Conservation (phyloP, 768 basidiomycete species). For the Lentinula boryana region DNA sequence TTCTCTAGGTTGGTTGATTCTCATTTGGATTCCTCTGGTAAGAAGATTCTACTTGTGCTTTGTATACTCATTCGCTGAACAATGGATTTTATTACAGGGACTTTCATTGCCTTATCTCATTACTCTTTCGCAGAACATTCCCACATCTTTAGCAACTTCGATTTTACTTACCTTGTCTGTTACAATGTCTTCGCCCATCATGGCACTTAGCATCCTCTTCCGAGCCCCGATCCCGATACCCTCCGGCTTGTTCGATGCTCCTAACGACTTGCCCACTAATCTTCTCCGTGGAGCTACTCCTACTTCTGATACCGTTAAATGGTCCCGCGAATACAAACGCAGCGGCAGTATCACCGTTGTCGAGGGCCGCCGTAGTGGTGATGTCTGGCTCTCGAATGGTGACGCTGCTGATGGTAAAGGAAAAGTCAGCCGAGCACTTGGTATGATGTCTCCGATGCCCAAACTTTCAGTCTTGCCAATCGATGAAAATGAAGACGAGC, state of each 20-base stretch:
- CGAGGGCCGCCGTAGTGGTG: constrained; percentile 65
- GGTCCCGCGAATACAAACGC: constrained; percentile 55
- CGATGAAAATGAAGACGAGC: constrained; percentile 40
- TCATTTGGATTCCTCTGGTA: constrained; percentile 68
- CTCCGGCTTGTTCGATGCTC: constrained; percentile 54
- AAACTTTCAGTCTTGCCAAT: constrained; percentile 64
- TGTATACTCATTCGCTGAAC: constrained; percentile 1
- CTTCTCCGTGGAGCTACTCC: constrained; percentile 40
- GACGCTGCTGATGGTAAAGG: constrained; percentile 63
- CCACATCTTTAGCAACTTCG: constrained; percentile 32
- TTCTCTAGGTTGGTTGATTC: constrained; percentile 56
- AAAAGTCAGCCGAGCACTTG: constrained; percentile 55
- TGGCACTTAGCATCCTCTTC: constrained; percentile 56
- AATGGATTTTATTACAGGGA: constrained; percentile 28
- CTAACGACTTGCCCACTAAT: constrained; percentile 33
- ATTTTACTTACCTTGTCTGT: constrained; percentile 58
- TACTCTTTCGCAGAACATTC: constrained; percentile 29
- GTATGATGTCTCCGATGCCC: constrained; percentile 57
- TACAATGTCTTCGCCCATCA: constrained; percentile 60
- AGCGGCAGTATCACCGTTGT: constrained; percentile 56
- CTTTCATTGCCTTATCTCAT: constrained; percentile 62
- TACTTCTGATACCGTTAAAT: constrained; percentile 30
- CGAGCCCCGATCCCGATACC: constrained; percentile 64
- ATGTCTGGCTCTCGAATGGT: constrained; percentile 71
- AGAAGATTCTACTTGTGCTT: constrained; percentile 20